Conservation (phyloP, 78 protist genomes). For the Mastigamoeba balamuthi region DNA sequence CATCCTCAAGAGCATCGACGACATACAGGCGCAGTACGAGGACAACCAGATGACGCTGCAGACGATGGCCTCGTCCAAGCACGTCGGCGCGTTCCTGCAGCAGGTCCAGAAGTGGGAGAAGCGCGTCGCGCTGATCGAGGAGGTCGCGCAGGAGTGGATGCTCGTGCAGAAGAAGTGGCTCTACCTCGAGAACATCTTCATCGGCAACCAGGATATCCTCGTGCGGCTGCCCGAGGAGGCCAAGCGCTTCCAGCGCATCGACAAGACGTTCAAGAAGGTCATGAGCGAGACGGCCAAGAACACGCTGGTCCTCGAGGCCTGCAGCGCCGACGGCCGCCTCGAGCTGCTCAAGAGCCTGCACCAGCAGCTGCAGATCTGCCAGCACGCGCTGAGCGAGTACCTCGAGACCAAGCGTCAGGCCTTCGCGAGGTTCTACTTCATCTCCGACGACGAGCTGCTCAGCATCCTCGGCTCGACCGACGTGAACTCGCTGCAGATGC, state of each 20-base stretch:
- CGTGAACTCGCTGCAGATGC: slow-evolving; percentile 67
- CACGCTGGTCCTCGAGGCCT: slow-evolving; percentile 2
- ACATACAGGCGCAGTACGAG: slow-evolving; percentile 51
- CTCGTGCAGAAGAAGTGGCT: slow-evolving; percentile 76
- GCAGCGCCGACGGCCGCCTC: slow-evolving; percentile 54
- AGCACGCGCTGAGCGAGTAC: slow-evolving; percentile 68
- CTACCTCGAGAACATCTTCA: slow-evolving; percentile 83
- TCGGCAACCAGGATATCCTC: slow-evolving; percentile 73
- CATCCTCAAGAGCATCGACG: slow-evolving; percentile 56
- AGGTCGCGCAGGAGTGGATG: slow-evolving; percentile 69
- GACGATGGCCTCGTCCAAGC: slow-evolving; percentile 46
- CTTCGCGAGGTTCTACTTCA: slow-evolving; percentile 92
- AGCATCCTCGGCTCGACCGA: slow-evolving; percentile 61
- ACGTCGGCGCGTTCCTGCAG: slow-evolving; percentile 37
- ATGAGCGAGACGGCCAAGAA: slow-evolving; percentile 35
- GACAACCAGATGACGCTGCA: slow-evolving; percentile 63
- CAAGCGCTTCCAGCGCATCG: slow-evolving; percentile 58
- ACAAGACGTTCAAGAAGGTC: slow-evolving; percentile 47
- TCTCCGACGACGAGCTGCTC: slow-evolving; percentile 90
- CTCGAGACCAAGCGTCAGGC: slow-evolving; percentile 77
- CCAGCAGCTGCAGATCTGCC: slow-evolving; percentile 58
- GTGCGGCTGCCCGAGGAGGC: slow-evolving; percentile 86
- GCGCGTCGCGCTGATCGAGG: slow-evolving; percentile 43
- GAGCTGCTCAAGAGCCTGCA: slow-evolving; percentile 24
- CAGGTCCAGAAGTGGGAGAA: slow-evolving; percentile 71